phyloP scores from a whole-genome alignment of 176 grass and related monocot genomes.

The Poa pratensis region DNA sequence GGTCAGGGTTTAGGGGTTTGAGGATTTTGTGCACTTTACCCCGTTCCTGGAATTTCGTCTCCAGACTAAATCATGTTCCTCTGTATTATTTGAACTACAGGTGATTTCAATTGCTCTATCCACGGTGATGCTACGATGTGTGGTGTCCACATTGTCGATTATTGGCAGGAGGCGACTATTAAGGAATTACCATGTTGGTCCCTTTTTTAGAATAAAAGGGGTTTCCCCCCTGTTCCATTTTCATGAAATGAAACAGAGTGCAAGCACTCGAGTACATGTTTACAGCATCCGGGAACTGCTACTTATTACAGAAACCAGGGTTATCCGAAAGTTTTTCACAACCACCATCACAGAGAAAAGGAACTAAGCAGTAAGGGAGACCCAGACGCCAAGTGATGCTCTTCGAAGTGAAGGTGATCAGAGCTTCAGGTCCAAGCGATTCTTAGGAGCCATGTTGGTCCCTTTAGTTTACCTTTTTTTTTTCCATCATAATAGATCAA shows the following conservation, averaged over 20 bases:
- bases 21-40: background rate
- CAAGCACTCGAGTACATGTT: no score
- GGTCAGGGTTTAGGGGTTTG: constrained; percentile 43
- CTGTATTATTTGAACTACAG: constrained; percentile 10
- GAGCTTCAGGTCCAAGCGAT: no score
- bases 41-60: background rate
- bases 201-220: no score
- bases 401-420: no score
- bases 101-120: constrained; percentile 30
- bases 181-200: background rate
- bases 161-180: background rate
- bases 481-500: background rate
- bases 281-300: no score
- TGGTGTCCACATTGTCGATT: background rate
- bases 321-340: no score
- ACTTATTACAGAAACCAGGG: no score
- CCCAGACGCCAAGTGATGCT: no score
- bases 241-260: no score
- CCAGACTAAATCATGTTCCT: background rate
- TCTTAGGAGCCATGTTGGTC: background rate
- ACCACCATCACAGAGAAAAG: no score
- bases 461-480: background rate
- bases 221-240: no score
- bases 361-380: no score
- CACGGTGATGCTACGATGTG: background rate